Evolutionary conservation across 805 yeast genomes (phyloP).

Genomic region (Myxozyma kluyveri): DNA sequence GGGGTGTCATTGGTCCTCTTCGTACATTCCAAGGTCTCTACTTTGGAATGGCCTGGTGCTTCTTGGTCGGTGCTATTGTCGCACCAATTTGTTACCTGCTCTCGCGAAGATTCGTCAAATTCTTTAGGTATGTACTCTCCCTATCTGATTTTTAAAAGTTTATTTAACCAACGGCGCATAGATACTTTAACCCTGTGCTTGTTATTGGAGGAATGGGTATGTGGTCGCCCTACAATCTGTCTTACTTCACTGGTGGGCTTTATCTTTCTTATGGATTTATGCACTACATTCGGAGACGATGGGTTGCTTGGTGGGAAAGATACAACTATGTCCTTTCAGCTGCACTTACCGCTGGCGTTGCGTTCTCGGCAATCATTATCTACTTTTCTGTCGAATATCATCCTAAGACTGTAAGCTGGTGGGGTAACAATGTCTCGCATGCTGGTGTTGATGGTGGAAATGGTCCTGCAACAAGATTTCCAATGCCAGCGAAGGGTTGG

Average conservation of each 20-base stretch:
- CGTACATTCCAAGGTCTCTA: slow-evolving; percentile 57
- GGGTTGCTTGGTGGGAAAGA: slow-evolving; percentile 72
- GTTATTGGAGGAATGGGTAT: slow-evolving; percentile 40
- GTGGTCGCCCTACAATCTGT: slow-evolving; percentile 38
- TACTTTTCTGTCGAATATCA: slow-evolving; percentile 52
- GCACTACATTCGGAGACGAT: slow-evolving; percentile 54
- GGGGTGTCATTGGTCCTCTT: slow-evolving; percentile 67
- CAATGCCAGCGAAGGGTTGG: slow-evolving; percentile 35
- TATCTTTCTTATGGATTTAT: slow-evolving; percentile 53
- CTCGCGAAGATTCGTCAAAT: slow-evolving; percentile 1
- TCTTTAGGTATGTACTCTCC: background rate
- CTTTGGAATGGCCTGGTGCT: slow-evolving; percentile 56
- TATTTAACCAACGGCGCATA: background rate
- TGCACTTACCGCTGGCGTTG: slow-evolving; percentile 65
- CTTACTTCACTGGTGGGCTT: slow-evolving; percentile 30
- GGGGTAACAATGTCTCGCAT: slow-evolving; percentile 52
- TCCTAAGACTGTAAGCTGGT: slow-evolving; percentile 50
- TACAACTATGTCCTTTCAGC: slow-evolving; percentile 67
- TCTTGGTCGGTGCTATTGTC: slow-evolving; percentile 54
- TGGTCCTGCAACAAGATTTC: slow-evolving; percentile 13
- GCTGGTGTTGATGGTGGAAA: slow-evolving; percentile 24
- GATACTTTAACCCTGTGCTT: slow-evolving; percentile 19
- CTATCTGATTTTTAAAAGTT: background rate
- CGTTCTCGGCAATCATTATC: slow-evolving; percentile 57
- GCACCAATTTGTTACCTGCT: slow-evolving; percentile 7